Evolutionary conservation across 2,329 filamentous ascomycete species (phyloP), one percentile per base, ranked within the genome.

Genomic region (Spiromastix sp.): DNA sequence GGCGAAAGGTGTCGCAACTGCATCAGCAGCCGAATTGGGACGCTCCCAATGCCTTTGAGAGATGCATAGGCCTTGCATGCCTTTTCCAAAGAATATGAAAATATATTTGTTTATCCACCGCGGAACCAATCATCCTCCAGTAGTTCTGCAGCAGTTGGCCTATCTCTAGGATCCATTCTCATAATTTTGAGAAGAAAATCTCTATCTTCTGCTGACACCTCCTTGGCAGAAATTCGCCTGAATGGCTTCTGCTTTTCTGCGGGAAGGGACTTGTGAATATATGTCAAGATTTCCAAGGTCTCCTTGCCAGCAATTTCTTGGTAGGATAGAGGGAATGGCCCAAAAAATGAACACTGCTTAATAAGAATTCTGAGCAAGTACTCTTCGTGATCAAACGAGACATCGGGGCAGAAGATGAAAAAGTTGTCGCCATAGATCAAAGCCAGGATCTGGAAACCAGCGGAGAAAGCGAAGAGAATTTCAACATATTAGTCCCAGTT

Each of bases 271-370:
- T 24, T 19, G 17, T 32, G 19, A 32, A 32, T 32, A 21, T 32
- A 32, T 16, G 30, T 16, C 12, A 26, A 9, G 21, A 18, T 26
- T 22, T 32, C 17, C 20, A 22, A 25, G 2, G 30, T 37, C 12
- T 37, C 35, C 13, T 10, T 16, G 22, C 25, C 32, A 15, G 32
- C 32, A 19, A 34, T 26, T 27, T 34, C 32, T 3, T 26, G 15
- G n/a, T 34, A 28, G 21, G 24, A 34, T 7, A 16, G 24, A 9
- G 30, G 31, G 40, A 44, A 45, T 27, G 36, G 39, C 9, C 36
- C 39, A 36, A 41, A 41, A 21, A 20, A 41, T 27, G 12, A 12
- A 30, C 32, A 32, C 8, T 41, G 29, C 15, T 31, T 20, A 4
- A 24, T 30, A 12, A 41, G 31, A 22, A 41, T 37, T 18, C 36